Conservation (phyloP, 2,329 filamentous ascomycete genomes). For the Teratosphaeriaceae sp. region DNA sequence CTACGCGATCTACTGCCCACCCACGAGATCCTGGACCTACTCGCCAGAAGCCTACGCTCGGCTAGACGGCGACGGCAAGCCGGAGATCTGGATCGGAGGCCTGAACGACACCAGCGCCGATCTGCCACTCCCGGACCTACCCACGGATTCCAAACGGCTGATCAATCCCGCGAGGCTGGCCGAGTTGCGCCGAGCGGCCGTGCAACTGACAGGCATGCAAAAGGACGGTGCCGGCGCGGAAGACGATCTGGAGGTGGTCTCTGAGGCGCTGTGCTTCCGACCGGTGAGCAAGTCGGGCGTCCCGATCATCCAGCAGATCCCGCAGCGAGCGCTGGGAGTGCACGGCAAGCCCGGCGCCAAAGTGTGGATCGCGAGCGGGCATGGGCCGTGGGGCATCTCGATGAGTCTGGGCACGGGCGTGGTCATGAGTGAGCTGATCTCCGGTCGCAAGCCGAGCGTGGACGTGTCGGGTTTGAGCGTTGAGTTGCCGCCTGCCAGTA, state of each 20-base stretch:
- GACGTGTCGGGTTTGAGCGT: not conserved
- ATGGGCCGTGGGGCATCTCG: constrained; percentile 3
- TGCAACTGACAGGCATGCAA: not conserved
- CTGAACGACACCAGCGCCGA: constrained; percentile 2
- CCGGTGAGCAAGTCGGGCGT: constrained; percentile 1
- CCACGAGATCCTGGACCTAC: not conserved
- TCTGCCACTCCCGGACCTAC: not conserved
- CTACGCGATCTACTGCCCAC: constrained; percentile 2
- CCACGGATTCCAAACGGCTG: constrained; percentile 1
- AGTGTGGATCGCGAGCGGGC: constrained; percentile 1
- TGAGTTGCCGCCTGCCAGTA: not conserved
- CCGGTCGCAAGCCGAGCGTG: constrained; percentile 1
- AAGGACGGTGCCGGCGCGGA: not conserved
- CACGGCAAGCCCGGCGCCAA: not conserved
- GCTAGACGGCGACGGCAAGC: not conserved
- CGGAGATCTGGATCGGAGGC: constrained; percentile 2
- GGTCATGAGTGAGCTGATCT: constrained; percentile 1
- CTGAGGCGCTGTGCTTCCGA: constrained; percentile 1
- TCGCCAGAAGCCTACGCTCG: constrained; percentile 3
- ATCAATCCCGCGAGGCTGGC: not conserved
- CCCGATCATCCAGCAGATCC: constrained; percentile 2
- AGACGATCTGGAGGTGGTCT: constrained; percentile 3
- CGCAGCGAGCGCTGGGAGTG: not conserved
- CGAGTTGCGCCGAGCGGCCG: not conserved
- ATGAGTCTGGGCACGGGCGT: constrained; percentile 1